phyloP scores from a whole-genome alignment of 495 filamentous ascomycete species.

The Trichoderma gamsii region DNA sequence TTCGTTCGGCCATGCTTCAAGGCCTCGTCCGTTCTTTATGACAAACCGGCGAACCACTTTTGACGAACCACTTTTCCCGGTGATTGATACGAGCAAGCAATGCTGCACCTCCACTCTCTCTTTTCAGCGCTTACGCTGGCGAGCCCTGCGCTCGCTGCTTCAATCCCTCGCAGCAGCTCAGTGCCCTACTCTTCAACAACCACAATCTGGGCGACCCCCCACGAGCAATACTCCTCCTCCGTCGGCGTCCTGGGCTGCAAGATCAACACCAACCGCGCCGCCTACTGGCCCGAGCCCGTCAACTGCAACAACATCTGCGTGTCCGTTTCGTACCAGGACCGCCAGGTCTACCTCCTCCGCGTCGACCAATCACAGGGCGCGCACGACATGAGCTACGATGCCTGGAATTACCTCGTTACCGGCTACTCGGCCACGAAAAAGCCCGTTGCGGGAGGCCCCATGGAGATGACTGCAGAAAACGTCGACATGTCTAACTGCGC shows the following conservation, averaged over 20 bases:
- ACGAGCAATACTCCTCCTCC: conserved; percentile 45
- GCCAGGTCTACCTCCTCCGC: conserved; percentile 38
- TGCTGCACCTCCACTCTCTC: neutral
- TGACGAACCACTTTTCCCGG: neutral
- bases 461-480: conserved; percentile 38
- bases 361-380: conserved; percentile 44
- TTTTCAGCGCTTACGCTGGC: neutral
- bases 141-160: neutral
- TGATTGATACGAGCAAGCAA: neutral
- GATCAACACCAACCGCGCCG: conserved; percentile 41
- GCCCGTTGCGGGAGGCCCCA: conserved; percentile 38
- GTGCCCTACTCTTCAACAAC: conserved; percentile 19
- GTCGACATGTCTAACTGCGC: conserved; percentile 32
- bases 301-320: conserved; percentile 46
- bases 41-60: neutral
- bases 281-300: conserved; percentile 43
- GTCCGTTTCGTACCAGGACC: conserved; percentile 35
- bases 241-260: conserved; percentile 47
- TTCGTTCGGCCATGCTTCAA: neutral
- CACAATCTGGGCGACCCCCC: conserved; percentile 44
- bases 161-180: neutral
- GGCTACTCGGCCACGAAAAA: conserved; percentile 38
- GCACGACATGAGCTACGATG: conserved; percentile 45
- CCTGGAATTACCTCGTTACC: conserved; percentile 45
- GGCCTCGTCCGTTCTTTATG: neutral